Conservation (phyloP, 2,329 filamentous ascomycete genomes). For the Metarhizium humberi region DNA sequence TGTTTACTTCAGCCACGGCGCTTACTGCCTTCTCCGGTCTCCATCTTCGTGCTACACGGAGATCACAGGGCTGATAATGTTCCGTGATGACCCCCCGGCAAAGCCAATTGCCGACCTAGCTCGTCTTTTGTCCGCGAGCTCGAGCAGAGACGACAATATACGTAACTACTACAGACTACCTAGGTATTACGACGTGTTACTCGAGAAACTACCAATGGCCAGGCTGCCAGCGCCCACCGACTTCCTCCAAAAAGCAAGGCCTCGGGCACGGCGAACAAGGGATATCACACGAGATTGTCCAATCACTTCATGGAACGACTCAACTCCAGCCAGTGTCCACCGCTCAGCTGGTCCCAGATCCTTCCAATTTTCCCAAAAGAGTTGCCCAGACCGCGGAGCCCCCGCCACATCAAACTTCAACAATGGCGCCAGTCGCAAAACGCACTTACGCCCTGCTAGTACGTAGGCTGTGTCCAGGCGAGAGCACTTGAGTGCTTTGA, state of each 20-base stretch:
- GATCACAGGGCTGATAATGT: background rate
- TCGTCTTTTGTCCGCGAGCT: background rate
- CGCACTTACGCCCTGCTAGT: background rate
- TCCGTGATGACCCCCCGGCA: background rate
- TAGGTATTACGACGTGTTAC: background rate
- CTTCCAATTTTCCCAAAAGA: background rate
- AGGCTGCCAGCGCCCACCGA: background rate
- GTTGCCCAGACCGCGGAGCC: background rate
- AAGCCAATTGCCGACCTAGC: background rate
- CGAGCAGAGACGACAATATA: background rate
- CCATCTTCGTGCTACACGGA: background rate
- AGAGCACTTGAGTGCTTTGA: background rate
- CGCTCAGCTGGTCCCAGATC: conserved; percentile 1
- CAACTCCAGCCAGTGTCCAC: conserved; percentile 1
- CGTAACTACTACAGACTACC: background rate
- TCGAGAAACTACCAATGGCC: background rate
- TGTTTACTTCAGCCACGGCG: background rate
- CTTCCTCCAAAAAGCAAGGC: background rate
- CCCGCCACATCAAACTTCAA: background rate
- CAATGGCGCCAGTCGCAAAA: background rate
- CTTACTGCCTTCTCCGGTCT: background rate
- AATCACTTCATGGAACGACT: background rate
- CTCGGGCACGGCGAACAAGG: conserved; percentile 3
- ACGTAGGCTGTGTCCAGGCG: background rate
- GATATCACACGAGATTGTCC: background rate